These are phyloP conservation scores for Handroanthus guayacan DNA, from an alignment of 257 asterid genomes.

Conservation along the genomic window DNA sequence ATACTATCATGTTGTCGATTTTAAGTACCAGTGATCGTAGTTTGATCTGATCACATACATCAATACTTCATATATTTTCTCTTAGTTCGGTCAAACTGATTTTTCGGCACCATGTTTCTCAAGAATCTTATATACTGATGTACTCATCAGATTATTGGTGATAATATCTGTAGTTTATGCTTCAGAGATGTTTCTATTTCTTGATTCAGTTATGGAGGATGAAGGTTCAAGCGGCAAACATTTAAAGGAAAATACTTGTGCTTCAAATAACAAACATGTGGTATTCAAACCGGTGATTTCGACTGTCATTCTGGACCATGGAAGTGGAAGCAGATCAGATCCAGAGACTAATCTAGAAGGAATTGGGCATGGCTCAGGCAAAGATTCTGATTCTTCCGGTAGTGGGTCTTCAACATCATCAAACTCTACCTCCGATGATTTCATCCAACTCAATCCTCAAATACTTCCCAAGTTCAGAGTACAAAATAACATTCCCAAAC, in stretches of 20 bases:
- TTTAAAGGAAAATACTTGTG: conserved; percentile 32
- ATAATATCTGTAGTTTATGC: conserved; percentile 1
- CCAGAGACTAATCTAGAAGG: conserved; percentile 34
- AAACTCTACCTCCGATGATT: conserved; percentile 46
- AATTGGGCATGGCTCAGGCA: conserved; percentile 27
- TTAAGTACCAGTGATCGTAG: not conserved
- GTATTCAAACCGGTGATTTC: conserved; percentile 32
- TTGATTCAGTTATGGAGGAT: conserved; percentile 52
- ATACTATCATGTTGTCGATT: conserved; percentile 5
- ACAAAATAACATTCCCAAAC: conserved; percentile 30
- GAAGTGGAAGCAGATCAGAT: conserved; percentile 36
- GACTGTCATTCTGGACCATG: conserved; percentile 28
- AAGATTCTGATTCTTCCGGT: conserved; percentile 46
- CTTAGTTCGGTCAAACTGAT: conserved; percentile 7
- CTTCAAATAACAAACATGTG: conserved; percentile 32
- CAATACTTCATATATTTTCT: not conserved
- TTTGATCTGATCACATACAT: conserved; percentile 7
- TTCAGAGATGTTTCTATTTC: conserved; percentile 24
- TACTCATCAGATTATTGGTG: not conserved
- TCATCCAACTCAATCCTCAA: conserved; percentile 41
- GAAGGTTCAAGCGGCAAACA: conserved; percentile 36
- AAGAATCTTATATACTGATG: not conserved
- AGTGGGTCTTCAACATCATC: conserved; percentile 47
- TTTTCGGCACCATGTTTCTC: not conserved
- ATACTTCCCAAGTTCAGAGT: conserved; percentile 29